Conservation (phyloP, 2,329 filamentous ascomycete genomes). For the Sclerotinia minor region DNA sequence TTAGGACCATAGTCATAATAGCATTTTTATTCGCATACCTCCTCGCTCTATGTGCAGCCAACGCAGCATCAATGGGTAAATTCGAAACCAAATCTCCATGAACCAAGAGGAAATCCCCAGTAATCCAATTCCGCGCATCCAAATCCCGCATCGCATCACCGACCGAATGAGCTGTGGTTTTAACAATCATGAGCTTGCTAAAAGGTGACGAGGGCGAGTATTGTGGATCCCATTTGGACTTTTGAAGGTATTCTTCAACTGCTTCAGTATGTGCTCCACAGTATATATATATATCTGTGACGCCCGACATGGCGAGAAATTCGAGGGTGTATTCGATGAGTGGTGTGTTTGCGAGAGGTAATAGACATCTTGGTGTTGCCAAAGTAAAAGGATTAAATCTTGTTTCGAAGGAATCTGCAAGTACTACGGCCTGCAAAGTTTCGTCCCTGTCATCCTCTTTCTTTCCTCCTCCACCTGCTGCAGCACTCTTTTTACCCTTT, state of each 20-base stretch:
- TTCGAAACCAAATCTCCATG: constrained; percentile 93
- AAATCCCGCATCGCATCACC: constrained; percentile 95
- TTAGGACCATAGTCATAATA: constrained; percentile 94
- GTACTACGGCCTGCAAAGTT: constrained; percentile 51
- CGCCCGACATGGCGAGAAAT: constrained; percentile 90
- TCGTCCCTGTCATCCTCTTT: constrained; percentile 43
- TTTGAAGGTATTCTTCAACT: constrained; percentile 81
- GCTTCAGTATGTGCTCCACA: constrained; percentile 83
- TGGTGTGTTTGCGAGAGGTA: constrained; percentile 89
- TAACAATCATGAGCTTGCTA: constrained; percentile 77
- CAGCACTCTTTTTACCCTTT: constrained; percentile 39
- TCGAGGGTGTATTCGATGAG: constrained; percentile 98
- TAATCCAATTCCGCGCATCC: constrained; percentile 80
- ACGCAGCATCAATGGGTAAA: constrained; percentile 74
- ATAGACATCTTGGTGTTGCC: constrained; percentile 85
- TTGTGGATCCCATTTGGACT: constrained; percentile 70
- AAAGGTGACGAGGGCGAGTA: constrained; percentile 74
- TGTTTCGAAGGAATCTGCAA: constrained; percentile 93
- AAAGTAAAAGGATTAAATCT: constrained; percentile 87
- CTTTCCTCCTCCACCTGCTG: constrained; percentile 36
- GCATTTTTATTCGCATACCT: constrained; percentile 85
- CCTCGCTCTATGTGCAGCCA: constrained; percentile 77
- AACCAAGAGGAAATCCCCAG: constrained; percentile 87
- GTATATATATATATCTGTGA: constrained; percentile 93
- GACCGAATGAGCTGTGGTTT: constrained; percentile 79